phyloP scores from a whole-genome alignment of 352 stramenopile species.

The Peronospora tabacina region DNA sequence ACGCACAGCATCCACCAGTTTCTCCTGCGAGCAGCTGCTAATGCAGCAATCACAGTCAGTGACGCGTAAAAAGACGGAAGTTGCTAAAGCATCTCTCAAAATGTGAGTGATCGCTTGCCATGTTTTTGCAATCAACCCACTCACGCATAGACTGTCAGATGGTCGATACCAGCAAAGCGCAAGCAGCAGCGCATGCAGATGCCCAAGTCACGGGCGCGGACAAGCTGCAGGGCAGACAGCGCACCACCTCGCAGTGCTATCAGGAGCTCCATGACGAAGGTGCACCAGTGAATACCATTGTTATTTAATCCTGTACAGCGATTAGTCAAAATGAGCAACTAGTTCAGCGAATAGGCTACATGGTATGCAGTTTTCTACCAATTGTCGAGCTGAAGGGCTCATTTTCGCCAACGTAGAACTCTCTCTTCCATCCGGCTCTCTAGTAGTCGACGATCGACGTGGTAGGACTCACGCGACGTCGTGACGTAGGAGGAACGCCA shows the following conservation, averaged over 20 bases:
- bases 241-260: constrained; percentile 13
- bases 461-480: constrained; percentile 16
- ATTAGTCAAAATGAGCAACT: constrained; percentile 12
- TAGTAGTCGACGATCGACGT: constrained; percentile 26
- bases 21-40: constrained; percentile 26
- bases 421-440: too few species aligned
- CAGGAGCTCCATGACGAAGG: constrained; percentile 20
- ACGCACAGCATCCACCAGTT: constrained; percentile 23
- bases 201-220: constrained; percentile 14
- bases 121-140: constrained; percentile 4
- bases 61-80: constrained; percentile 2
- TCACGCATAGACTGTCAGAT: constrained; percentile 48
- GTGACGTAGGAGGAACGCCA: constrained; percentile 11
- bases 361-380: constrained; percentile 14
- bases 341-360: constrained; percentile 16
- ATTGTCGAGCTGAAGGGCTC: constrained; percentile 9
- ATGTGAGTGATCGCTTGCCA: neutral
- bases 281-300: constrained; percentile 13
- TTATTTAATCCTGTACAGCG: constrained; percentile 7
- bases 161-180: constrained; percentile 45
- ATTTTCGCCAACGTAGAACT: too few species aligned
- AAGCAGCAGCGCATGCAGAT: constrained; percentile 66
- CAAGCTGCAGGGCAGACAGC: constrained; percentile 29
- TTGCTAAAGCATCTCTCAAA: neutral
- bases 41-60: neutral